These are phyloP conservation scores for Xylaria digitata DNA, from an alignment of 2,329 filamentous ascomycete genomes.

Conservation along the genomic window DNA sequence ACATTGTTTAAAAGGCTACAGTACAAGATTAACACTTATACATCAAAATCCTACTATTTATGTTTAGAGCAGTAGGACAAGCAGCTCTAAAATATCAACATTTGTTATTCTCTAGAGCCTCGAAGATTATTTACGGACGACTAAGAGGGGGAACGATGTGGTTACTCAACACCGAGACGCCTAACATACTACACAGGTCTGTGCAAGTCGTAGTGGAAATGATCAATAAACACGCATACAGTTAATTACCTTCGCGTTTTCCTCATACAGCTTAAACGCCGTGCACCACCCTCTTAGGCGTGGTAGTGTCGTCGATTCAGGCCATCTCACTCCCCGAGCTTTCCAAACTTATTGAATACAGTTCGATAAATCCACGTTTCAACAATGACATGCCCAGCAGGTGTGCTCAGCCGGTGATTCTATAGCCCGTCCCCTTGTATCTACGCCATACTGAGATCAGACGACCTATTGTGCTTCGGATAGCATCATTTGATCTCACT, in stretches of 20 bases:
- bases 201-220: slow-evolving; percentile 7
- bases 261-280: neutral
- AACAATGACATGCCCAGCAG: neutral
- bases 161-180: neutral
- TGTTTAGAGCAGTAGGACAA: neutral
- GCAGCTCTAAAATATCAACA: neutral
- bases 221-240: slow-evolving; percentile 1
- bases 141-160: too few relatives aligned
- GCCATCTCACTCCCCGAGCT: neutral
- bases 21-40: neutral
- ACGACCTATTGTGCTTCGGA: neutral
- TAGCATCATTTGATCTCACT: neutral
- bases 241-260: neutral
- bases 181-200: neutral
- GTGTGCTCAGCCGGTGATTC: neutral
- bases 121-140: neutral
- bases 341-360: slow-evolving; percentile 7
- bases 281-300: neutral
- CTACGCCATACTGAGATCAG: slow-evolving; percentile 1
- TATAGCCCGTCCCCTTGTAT: neutral
- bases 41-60: neutral
- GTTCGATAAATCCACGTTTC: neutral
- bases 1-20: neutral
- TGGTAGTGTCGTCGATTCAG: neutral
- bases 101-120: neutral